Percentiles rank a stretch among this genome's conserved stretches.
Evolutionary conservation across 129 eudicot species (phyloP).

Genomic region (Chrysanthemum makinoi): DNA sequence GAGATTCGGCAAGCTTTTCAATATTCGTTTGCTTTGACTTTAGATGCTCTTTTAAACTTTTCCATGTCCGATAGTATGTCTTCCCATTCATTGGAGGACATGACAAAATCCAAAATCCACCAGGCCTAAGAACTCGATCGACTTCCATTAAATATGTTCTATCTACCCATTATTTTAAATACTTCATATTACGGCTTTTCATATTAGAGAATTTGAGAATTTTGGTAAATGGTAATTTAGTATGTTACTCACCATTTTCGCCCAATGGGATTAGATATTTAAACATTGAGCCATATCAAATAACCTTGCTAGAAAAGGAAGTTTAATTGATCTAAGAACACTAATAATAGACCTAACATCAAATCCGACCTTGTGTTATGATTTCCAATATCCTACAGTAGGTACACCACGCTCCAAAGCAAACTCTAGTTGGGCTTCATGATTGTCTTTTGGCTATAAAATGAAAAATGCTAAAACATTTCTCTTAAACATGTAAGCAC

Average conservation of each 20-base stretch:
- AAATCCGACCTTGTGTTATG: too few species aligned
- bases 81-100: too few species aligned
- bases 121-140: constrained; percentile 95
- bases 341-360: too few species aligned
- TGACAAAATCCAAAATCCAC: constrained; percentile 94
- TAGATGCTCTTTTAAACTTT: too few species aligned
- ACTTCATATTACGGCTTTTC: neutral
- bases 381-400: too few species aligned
- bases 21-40: too few species aligned
- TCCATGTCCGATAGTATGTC: too few species aligned
- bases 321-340: too few species aligned
- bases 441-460: constrained; percentile 95
- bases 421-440: constrained; percentile 94
- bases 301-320: constrained; percentile 75
- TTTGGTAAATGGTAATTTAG: neutral
- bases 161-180: constrained; percentile 36
- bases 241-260: constrained; percentile 49
- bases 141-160: constrained; percentile 92
- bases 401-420: constrained; percentile 98
- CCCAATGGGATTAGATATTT: constrained; percentile 87
- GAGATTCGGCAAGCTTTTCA: too few species aligned
- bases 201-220: neutral
- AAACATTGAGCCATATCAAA: constrained; percentile 98
- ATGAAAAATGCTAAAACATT: constrained; percentile 86
- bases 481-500: constrained; percentile 88